Conservation (phyloP, 2,329 filamentous ascomycete species). For the Trichoderma gracile region DNA sequence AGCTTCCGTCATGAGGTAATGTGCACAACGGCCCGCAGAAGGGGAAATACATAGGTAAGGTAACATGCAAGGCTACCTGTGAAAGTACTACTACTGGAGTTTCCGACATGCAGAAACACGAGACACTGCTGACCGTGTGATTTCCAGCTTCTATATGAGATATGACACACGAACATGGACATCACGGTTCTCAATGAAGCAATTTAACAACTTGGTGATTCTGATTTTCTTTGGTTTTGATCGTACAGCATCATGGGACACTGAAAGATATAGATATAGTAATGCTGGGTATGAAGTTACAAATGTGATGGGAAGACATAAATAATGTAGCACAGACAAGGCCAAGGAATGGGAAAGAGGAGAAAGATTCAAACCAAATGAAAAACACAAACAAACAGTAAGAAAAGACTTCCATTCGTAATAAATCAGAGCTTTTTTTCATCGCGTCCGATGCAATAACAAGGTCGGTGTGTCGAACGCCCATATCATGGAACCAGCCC, state of each 20-base stretch:
- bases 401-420: constrained; percentile 41
- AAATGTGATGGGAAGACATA: neutral
- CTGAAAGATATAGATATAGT: neutral
- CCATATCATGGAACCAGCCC: constrained; percentile 82
- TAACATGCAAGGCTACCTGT: constrained; percentile 3
- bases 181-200: neutral
- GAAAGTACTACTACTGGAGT: no score
- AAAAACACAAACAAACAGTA: constrained; percentile 25
- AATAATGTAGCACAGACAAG: neutral
- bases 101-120: neutral
- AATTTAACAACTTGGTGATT: constrained; percentile 7
- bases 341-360: neutral
- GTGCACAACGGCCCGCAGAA: neutral
- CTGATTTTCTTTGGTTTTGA: neutral
- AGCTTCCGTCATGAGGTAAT: neutral
- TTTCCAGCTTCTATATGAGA: no score
- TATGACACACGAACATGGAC: no score
- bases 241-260: neutral
- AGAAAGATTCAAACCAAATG: neutral
- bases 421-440: constrained; percentile 91
- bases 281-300: neutral
- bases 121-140: neutral
- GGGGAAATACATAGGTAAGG: no score
- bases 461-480: constrained; percentile 99
- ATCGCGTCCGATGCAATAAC: constrained; percentile 96